Evolutionary conservation across 345 rosid species (phyloP).

Genomic region (Arabidopsis thaliana): DNA sequence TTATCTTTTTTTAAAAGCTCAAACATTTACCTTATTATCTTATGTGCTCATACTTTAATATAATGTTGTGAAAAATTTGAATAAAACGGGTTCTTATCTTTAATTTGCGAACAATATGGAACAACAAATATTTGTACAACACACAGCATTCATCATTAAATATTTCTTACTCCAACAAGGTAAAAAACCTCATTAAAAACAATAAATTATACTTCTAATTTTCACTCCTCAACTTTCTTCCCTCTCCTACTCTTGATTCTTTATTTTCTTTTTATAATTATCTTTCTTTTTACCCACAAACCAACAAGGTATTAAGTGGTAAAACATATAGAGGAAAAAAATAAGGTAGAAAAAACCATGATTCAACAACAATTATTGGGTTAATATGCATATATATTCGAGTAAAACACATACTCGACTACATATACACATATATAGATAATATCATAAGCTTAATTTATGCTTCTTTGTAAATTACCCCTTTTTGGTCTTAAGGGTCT

Average conservation of each 20-base stretch:
- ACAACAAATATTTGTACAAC: slow-evolving; percentile 34
- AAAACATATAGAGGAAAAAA: slow-evolving; percentile 40
- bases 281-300: slow-evolving; percentile 26
- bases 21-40: not conserved
- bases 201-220: slow-evolving; percentile 31
- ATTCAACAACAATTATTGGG: slow-evolving; percentile 38
- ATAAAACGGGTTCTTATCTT: slow-evolving; percentile 11
- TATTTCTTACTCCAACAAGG: slow-evolving; percentile 41
- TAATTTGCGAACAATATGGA: not conserved
- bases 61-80: not conserved
- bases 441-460: slow-evolving; percentile 35
- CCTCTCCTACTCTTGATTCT: slow-evolving; percentile 28
- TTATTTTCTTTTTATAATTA: slow-evolving; percentile 3
- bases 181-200: slow-evolving; percentile 37
- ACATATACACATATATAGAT: slow-evolving; percentile 31
- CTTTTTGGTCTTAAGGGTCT: not conserved
- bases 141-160: slow-evolving; percentile 29
- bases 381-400: slow-evolving; percentile 42
- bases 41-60: not conserved
- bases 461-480: slow-evolving; percentile 27
- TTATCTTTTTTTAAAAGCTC: not conserved
- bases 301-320: slow-evolving; percentile 37
- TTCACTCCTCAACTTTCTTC: slow-evolving; percentile 22
- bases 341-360: slow-evolving; percentile 42
- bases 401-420: slow-evolving; percentile 32